phyloP scores from a whole-genome alignment of 345 rosid species.

The Brassica juncea region DNA sequence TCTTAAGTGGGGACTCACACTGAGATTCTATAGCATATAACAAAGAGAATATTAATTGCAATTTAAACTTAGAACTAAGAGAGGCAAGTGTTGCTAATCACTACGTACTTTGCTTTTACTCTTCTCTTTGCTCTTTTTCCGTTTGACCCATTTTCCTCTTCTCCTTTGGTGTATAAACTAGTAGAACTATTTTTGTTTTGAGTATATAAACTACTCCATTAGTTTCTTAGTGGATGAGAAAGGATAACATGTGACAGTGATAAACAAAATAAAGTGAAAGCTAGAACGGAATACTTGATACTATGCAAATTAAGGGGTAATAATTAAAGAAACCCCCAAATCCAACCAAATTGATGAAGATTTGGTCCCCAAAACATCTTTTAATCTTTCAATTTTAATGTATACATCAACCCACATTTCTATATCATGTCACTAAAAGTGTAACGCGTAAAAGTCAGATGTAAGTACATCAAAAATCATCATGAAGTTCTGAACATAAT shows the following conservation, averaged over 20 bases:
- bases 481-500: slow-evolving; percentile 40
- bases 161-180: slow-evolving; percentile 39
- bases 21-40: slow-evolving; percentile 33
- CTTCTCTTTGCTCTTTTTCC: slow-evolving; percentile 36
- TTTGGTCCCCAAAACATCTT: background rate
- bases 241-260: slow-evolving; percentile 10
- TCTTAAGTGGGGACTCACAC: slow-evolving; percentile 36
- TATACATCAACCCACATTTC: slow-evolving; percentile 5
- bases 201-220: slow-evolving; percentile 11
- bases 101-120: slow-evolving; percentile 36
- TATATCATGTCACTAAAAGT: slow-evolving; percentile 34
- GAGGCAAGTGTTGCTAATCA: slow-evolving; percentile 43
- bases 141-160: slow-evolving; percentile 31
- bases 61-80: slow-evolving; percentile 26
- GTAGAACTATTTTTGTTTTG: slow-evolving; percentile 15
- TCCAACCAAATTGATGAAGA: slow-evolving; percentile 27
- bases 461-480: slow-evolving; percentile 42
- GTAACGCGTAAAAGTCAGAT: slow-evolving; percentile 34
- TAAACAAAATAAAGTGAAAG: background rate
- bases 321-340: slow-evolving; percentile 16
- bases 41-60: slow-evolving; percentile 22
- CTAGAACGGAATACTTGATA: slow-evolving; percentile 3
- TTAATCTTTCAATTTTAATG: background rate
- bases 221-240: slow-evolving; percentile 21
- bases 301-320: slow-evolving; percentile 10